Base-by-base conservation (phyloP, 352 stramenopile genomes). In the Globisporangium abappressorium region DNA sequence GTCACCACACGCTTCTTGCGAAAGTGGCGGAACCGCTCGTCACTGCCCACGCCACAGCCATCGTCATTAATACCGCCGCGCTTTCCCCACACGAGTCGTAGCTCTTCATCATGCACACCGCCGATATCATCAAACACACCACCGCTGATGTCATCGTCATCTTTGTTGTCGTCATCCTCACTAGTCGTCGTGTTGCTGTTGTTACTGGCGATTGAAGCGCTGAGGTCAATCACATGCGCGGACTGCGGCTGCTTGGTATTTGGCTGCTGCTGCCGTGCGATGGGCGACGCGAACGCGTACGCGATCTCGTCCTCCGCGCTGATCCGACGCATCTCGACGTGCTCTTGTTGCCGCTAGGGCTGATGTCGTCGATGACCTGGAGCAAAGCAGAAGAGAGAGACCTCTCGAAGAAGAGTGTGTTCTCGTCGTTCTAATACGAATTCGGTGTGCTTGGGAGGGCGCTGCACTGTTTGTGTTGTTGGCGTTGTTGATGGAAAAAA, bases 1-100 rank as follows among this genome's bases (percentile, higher is more conserved):
- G 49, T 62, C 49, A 67, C 49, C 28, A 67, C 33, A 8, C 24
- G 62, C 51, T 67, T 67, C 22, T 62, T 67, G n/a, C 62, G 62
- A 22, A 67, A 67, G 36, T 67, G 62, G 20, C 62, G 62, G 12
- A 60, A 62, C 3, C n/a, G 15, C 28, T 59, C 46, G 28, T 60
- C 61, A 20, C 20, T 3, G 15, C 41, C 41, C 41, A 3, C 41
- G 15, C 41, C 41, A n/a, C 41, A 47, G 41, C 41, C 41, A 9
- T 47, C 15, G 41, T 47, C 41, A 47, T 20, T n/a, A 0, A 8
- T 5, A n/a, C n/a, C 41, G 36, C 6, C 38, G 38, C 26, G 7
- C 38, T 38, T 6, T 36, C 9, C 6, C 15, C 58, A 46, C 6
- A 41, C 57, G 8, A 41, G 11, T 22, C 7, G n/a, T 33, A 33